Evolutionary conservation across 2,329 filamentous ascomycete genomes (phyloP).

Genomic region (Aspergillus luchuensis): DNA sequence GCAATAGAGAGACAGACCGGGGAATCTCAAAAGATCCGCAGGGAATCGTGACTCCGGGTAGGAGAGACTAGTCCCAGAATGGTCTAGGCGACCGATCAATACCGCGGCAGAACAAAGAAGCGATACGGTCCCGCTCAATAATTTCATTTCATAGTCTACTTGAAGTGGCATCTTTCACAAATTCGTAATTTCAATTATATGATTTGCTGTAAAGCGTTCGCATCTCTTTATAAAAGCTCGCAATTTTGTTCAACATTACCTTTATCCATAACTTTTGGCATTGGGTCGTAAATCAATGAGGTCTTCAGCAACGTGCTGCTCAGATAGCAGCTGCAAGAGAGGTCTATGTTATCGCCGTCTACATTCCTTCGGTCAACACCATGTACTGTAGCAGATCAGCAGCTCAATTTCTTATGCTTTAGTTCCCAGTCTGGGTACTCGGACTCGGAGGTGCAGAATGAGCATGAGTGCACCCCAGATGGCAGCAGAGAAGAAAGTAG

Average conservation of each 20-base stretch:
- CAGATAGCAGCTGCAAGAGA: neutral
- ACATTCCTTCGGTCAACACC: neutral
- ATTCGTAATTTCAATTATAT: neutral
- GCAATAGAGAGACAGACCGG: neutral
- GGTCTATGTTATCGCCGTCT: neutral
- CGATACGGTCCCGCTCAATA: no score
- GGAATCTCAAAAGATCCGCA: constrained; percentile 8
- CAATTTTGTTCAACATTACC: neutral
- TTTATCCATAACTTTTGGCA: neutral
- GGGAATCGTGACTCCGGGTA: neutral
- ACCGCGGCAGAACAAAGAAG: neutral
- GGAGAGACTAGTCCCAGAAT: constrained; percentile 1
- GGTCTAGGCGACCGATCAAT: constrained; percentile 1
- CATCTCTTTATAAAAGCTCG: neutral
- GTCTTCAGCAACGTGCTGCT: constrained; percentile 11
- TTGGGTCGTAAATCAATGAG: neutral
- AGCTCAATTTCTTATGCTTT: constrained; percentile 22
- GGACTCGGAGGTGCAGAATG: constrained; percentile 34
- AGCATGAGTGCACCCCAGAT: constrained; percentile 40
- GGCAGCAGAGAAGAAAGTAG: constrained; percentile 43
- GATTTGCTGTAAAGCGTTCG: neutral
- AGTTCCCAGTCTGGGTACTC: constrained; percentile 35
- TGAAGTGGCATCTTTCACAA: neutral
- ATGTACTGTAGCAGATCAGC: neutral
- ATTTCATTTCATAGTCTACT: neutral